Conservation (phyloP, 495 filamentous ascomycete genomes). For the Daldinia grandis region DNA sequence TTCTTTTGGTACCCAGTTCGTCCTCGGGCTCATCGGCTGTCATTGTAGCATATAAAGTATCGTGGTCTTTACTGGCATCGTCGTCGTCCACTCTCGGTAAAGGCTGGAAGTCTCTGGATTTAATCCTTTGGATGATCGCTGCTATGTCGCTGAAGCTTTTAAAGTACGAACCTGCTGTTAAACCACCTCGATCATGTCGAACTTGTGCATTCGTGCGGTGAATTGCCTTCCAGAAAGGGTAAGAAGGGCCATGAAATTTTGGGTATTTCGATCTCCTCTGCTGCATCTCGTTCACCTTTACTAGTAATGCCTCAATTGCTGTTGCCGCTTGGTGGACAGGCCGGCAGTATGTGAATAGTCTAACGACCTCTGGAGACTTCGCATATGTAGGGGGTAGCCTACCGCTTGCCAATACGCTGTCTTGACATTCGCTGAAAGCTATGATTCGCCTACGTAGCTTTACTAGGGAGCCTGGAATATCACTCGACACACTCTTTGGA, state of each 20-base stretch:
- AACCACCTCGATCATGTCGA: constrained; percentile 65
- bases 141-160: constrained; percentile 58
- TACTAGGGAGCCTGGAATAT: constrained; percentile 46
- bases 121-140: constrained; percentile 41
- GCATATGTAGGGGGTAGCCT: constrained; percentile 47
- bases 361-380: constrained; percentile 56
- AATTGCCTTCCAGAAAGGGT: constrained; percentile 60
- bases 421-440: constrained; percentile 47
- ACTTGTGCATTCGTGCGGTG: constrained; percentile 65
- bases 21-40: constrained; percentile 39
- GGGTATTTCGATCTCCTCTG: constrained; percentile 45
- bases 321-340: constrained; percentile 63
- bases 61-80: constrained; percentile 36
- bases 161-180: constrained; percentile 61
- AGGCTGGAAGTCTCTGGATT: constrained; percentile 39
- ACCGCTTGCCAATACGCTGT: constrained; percentile 41
- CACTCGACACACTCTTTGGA: constrained; percentile 45
- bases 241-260: constrained; percentile 57
- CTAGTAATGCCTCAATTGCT: constrained; percentile 53
- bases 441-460: constrained; percentile 49
- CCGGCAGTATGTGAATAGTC: constrained; percentile 64
- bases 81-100: constrained; percentile 36
- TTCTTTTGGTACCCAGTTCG: constrained; percentile 38
- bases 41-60: constrained; percentile 34
- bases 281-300: constrained; percentile 58